phyloP scores from a whole-genome alignment of 306 rosid genomes.

The Inga leiocalycina region DNA sequence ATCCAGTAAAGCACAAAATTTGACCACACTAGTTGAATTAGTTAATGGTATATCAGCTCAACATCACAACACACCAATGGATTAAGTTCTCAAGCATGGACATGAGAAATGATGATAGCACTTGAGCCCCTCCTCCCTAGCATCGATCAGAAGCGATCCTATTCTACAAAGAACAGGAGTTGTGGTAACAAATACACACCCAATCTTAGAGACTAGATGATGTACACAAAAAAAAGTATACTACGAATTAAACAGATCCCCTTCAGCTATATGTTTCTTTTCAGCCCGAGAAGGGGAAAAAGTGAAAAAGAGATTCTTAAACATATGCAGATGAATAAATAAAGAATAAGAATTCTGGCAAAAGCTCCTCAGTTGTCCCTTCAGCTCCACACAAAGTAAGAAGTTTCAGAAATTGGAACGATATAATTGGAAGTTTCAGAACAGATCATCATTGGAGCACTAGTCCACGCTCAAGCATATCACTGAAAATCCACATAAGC shows the following conservation, averaged over 20 bases:
- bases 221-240: not conserved
- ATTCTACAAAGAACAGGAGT: not conserved
- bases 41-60: not conserved
- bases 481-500: not conserved
- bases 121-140: not conserved
- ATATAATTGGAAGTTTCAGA: slow-evolving; percentile 5
- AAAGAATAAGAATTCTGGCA: slow-evolving; percentile 8
- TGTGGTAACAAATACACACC: not conserved
- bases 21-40: not conserved
- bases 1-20: not conserved
- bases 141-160: not conserved
- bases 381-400: slow-evolving; percentile 35
- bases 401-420: slow-evolving; percentile 6
- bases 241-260: not conserved
- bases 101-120: not conserved
- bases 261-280: not conserved
- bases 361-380: slow-evolving; percentile 49
- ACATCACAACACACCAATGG: not conserved
- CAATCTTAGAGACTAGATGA: not conserved
- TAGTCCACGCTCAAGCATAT: slow-evolving; percentile 20
- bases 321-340: not conserved
- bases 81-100: not conserved
- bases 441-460: slow-evolving; percentile 52
- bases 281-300: not conserved
- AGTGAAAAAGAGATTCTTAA: not conserved